A percentile compares a stretch with the other conserved stretches of the same genome.
phyloP scores from a whole-genome alignment of 1,284 basidiomycete species.

The Leccinum variabile region DNA sequence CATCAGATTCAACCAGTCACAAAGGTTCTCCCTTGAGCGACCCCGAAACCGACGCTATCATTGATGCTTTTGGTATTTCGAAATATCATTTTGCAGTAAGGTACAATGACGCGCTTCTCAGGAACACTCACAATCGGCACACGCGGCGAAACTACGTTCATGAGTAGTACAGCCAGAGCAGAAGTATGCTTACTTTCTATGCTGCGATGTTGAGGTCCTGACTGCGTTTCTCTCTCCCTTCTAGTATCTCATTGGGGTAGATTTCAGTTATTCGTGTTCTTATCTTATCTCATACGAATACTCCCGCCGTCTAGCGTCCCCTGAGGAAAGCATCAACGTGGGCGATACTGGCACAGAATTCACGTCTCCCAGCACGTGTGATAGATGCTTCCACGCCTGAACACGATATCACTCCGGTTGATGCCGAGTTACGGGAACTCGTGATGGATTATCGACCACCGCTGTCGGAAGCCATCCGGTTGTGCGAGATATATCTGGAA shows the following conservation, averaged over 20 bases:
- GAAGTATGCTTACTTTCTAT: conserved; percentile 45
- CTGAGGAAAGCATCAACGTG: conserved; percentile 21
- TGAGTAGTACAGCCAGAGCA: conserved; percentile 61
- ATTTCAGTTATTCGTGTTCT: conserved; percentile 14
- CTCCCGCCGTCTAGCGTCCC: conserved; percentile 13
- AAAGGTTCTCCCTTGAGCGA: conserved; percentile 5
- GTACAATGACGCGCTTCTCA: conserved; percentile 23
- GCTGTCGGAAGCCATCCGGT: conserved; percentile 50
- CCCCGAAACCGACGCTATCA: conserved; percentile 45
- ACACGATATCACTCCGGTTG: conserved; percentile 32
- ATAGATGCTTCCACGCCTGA: conserved; percentile 35
- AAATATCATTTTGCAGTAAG: not conserved
- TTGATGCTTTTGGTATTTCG: conserved; percentile 57
- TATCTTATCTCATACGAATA: not conserved
- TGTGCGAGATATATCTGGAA: conserved; percentile 57
- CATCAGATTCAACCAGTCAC: not conserved
- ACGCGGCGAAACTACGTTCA: conserved; percentile 54
- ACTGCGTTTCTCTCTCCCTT: not conserved
- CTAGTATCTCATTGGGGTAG: conserved; percentile 55
- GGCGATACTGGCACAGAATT: conserved; percentile 22
- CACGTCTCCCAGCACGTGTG: conserved; percentile 37
- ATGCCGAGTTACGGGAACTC: conserved; percentile 39
- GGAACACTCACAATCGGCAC: conserved; percentile 60
- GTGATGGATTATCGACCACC: conserved; percentile 48
- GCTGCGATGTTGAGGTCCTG: conserved; percentile 5